Conservation (phyloP, 768 basidiomycete species). For the Psilocybe sp. region DNA sequence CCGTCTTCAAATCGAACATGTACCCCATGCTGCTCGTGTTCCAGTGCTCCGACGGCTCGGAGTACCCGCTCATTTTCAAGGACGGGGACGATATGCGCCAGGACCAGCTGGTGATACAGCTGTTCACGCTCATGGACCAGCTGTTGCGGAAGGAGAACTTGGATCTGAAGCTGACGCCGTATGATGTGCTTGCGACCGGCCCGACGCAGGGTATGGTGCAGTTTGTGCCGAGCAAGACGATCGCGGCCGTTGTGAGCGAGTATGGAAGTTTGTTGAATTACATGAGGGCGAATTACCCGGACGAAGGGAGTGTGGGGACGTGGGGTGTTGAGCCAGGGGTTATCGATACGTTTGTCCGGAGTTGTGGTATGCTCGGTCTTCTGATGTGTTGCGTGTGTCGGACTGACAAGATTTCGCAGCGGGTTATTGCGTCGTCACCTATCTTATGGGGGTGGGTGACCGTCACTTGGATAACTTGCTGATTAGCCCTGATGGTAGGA, state of each 20-base stretch:
- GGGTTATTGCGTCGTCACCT: slow-evolving; percentile 97
- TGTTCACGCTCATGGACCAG: slow-evolving; percentile 98
- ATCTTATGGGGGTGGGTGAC: slow-evolving; percentile 94
- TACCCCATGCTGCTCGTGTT: slow-evolving; percentile 91
- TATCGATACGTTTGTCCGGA: slow-evolving; percentile 93
- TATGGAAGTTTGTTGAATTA: slow-evolving; percentile 87
- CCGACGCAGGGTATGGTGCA: slow-evolving; percentile 93
- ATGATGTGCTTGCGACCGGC: slow-evolving; percentile 91
- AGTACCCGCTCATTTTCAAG: slow-evolving; percentile 97
- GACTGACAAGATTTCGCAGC: slow-evolving; percentile 47
- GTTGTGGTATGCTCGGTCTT: slow-evolving; percentile 69
- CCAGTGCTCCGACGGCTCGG: slow-evolving; percentile 77
- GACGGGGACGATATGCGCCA: slow-evolving; percentile 99
- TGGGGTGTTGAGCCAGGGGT: slow-evolving; percentile 94
- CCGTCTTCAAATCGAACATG: slow-evolving; percentile 96
- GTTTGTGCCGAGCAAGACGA: slow-evolving; percentile 93
- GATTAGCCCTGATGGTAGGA: slow-evolving; percentile 82
- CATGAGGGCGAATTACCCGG: slow-evolving; percentile 80
- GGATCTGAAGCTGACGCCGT: slow-evolving; percentile 88
- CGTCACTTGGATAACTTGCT: slow-evolving; percentile 95
- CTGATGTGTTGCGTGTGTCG: background rate
- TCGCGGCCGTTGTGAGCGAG: slow-evolving; percentile 93
- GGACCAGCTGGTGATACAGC: slow-evolving; percentile 95
- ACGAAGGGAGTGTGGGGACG: slow-evolving; percentile 92
- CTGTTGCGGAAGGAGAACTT: slow-evolving; percentile 92